Percentiles rank a stretch among this genome's conserved stretches.
These are phyloP conservation scores for Zygosaccharomyces bailii DNA, from an alignment of 805 yeast species.

Conservation along the genomic window DNA sequence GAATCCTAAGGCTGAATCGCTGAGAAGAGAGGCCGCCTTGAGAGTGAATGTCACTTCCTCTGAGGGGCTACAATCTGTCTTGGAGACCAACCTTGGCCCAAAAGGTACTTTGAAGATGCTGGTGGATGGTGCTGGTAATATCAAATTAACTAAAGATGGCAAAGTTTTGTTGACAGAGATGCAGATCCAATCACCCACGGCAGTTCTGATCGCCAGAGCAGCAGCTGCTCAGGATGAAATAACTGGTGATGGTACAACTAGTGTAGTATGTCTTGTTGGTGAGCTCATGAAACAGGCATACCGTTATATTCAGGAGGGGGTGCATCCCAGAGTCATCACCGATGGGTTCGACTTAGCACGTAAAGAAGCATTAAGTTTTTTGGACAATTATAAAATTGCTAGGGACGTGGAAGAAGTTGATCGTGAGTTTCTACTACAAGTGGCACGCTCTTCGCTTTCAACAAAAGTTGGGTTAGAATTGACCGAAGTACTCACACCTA, in stretches of 20 bases:
- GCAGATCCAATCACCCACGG: slow-evolving; percentile 94
- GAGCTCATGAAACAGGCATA: slow-evolving; percentile 93
- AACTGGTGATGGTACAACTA: slow-evolving; percentile 98
- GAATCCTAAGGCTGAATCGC: slow-evolving; percentile 97
- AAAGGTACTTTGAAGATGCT: slow-evolving; percentile 95
- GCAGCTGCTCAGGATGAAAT: slow-evolving; percentile 98
- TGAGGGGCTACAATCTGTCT: slow-evolving; percentile 90
- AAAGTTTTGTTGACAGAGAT: slow-evolving; percentile 88
- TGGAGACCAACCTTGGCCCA: slow-evolving; percentile 91
- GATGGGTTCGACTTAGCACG: slow-evolving; percentile 95
- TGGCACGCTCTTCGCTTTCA: slow-evolving; percentile 82
- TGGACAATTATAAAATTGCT: slow-evolving; percentile 61
- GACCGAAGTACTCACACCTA: slow-evolving; percentile 80
- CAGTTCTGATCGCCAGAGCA: slow-evolving; percentile 90
- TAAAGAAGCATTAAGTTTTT: slow-evolving; percentile 62
- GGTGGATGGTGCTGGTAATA: slow-evolving; percentile 94
- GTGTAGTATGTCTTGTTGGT: slow-evolving; percentile 91
- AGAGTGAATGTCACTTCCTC: slow-evolving; percentile 96
- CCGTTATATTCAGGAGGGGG: slow-evolving; percentile 85
- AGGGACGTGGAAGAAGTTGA: slow-evolving; percentile 49
- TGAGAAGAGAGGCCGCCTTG: slow-evolving; percentile 90
- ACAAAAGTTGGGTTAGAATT: slow-evolving; percentile 82
- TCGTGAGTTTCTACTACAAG: slow-evolving; percentile 85
- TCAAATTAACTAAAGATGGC: slow-evolving; percentile 96
- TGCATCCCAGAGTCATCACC: slow-evolving; percentile 89